Evolutionary conservation across 805 yeast genomes (phyloP).

Genomic region (Spencermartinsiella europaea): DNA sequence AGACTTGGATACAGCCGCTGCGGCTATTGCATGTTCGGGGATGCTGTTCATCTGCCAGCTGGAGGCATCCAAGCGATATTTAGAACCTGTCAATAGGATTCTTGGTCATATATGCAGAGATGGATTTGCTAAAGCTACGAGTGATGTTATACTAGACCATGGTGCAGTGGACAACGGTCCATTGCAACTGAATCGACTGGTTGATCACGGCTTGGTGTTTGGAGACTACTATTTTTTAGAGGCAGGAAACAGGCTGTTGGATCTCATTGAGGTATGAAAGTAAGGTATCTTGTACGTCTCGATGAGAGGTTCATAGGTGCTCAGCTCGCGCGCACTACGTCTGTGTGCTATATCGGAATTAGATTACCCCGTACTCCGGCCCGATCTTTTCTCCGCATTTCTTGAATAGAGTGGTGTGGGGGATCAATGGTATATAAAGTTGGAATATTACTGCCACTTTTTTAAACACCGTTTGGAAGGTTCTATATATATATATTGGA

Average conservation of each 20-base stretch:
- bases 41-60: constrained; percentile 25
- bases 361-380: no score
- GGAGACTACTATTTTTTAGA: constrained; percentile 32
- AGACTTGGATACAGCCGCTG: constrained; percentile 29
- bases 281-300: no score
- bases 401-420: no score
- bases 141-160: constrained; percentile 22
- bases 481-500: no score
- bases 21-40: constrained; percentile 30
- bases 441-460: no score
- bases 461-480: no score
- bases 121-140: constrained; percentile 18
- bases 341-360: no score
- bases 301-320: no score
- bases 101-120: constrained; percentile 20
- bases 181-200: constrained; percentile 16
- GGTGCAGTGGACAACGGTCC: constrained; percentile 28
- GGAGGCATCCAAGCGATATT: constrained; percentile 15
- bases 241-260: constrained; percentile 29
- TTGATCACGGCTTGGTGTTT: constrained; percentile 30
- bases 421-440: no score
- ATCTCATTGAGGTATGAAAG: no score
- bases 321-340: no score
- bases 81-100: constrained; percentile 20
- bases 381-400: no score